Conservation (phyloP, 2,329 filamentous ascomycete genomes). For the Endothia cerciana region DNA sequence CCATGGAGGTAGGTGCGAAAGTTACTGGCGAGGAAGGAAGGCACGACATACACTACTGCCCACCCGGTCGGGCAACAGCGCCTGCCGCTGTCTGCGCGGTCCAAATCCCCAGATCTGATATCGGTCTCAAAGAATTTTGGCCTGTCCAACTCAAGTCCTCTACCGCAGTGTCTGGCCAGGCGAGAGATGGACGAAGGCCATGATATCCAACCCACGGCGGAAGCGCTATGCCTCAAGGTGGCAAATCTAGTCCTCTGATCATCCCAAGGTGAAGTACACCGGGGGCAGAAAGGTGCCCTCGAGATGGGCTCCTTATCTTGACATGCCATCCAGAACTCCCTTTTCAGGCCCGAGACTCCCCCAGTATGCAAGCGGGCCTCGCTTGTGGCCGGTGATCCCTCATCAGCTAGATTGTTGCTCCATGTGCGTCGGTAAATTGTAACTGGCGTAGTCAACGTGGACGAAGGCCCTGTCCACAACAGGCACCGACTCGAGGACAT, state of each 20-base stretch:
- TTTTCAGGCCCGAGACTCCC: conserved; percentile 3
- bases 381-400: neutral
- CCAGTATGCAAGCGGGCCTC: neutral
- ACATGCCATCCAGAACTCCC: conserved; percentile 17
- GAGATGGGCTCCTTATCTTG: neutral
- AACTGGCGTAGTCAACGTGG: conserved; percentile 66
- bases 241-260: too few relatives aligned
- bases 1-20: neutral
- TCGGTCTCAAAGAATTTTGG: too few relatives aligned
- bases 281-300: neutral
- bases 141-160: too few relatives aligned
- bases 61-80: neutral
- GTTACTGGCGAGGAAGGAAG: conserved; percentile 3
- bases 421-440: conserved; percentile 65
- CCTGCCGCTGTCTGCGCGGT: neutral
- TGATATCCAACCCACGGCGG: too few relatives aligned
- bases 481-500: conserved; percentile 82
- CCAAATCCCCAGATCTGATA: neutral
- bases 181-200: neutral
- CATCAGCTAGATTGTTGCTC: conserved; percentile 41
- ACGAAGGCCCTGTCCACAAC: conserved; percentile 76
- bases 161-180: too few relatives aligned
- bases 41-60: neutral
- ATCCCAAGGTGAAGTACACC: neutral
- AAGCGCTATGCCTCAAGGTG: neutral